Evolutionary conservation across 2,329 filamentous ascomycete genomes (phyloP), one percentile per base, ranked within the genome.

Genomic region (Fusarium falciforme): DNA sequence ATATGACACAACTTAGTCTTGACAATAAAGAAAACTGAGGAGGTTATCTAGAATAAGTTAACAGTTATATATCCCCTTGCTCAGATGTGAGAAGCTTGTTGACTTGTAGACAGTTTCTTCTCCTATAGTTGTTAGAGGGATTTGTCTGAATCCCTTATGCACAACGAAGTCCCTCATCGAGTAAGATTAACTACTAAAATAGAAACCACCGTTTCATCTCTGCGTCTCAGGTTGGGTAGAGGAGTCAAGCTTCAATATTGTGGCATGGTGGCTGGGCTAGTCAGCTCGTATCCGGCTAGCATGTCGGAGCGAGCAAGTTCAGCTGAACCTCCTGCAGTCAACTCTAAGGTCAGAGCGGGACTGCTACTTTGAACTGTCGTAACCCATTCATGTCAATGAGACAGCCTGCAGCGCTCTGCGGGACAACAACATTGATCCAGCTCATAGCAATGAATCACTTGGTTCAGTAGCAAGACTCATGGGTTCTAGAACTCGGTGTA

Each of bases 231-330:
- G 22, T 47, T 17, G 22, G 16, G 11, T 27, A 20, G 16, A 49
- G 27, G 47, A 31, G 17, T 11, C 47, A 49, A 12, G 6, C 20
- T 54, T 20, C 11, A 20, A 54, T 31, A 11, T 27, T 8, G 27
- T 54, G 27, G 6, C 27, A 31, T 54, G 27, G 49, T 54, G 49
- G 49, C 49, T 54, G 49, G 27, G 11, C 49, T 54, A 54, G 49
- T 20, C 2, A 20, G 49, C 27, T 31, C 27, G 49, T 54, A 54
- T 54, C 49, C 17, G 49, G 49, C 27, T 54, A 54, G 20, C 20
- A 22, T 22, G 20, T 22, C 20, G 20, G 20, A 22, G 20, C 20
- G 20, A 22, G 20, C 47, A 29, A 52, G 22, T 52, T 29, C 47
- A 29, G 47, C 25, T 29, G 47, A 52, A 20, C 16, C 44, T 4